Base-by-base conservation (phyloP, 306 rosid genomes). In the Casuarina glauca region DNA sequence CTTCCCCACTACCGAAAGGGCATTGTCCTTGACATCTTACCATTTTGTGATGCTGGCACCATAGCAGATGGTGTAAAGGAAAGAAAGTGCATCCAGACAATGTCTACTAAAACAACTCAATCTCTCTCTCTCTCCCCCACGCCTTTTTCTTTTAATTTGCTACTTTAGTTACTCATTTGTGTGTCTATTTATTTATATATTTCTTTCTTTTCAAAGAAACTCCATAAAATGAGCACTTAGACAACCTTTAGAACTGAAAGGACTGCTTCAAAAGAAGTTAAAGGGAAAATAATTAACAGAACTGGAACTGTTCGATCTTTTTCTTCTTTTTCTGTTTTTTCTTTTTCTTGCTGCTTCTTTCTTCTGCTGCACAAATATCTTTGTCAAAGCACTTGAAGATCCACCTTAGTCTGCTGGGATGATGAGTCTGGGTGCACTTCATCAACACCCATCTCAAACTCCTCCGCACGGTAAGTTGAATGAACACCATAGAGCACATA, bases 401-500 rank as follows among this genome's bases (percentile, higher is more conserved):
- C 94, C 8, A 81, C 77, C 91, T 94, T 94, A 1, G 74, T 72
- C 83, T 81, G 96, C 49, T 86, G 88, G 68, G 64, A 72, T 13
- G 85, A 52, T n/a, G 80, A 77, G 80, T 70, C 76, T 52, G 84
- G 73, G 77, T 87, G 79, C 57, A 79, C 83, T 76, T 86, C 79
- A 80, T 74, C 69, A 17, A 77, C 76, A 70, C 61, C 77, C 80
- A 69, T 61, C 79, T 79, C 91, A 84, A 67, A 84, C 82, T 89
- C 93, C 84, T 95, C 97, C 0, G 93, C 97, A 81, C 78, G 85
- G 63, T 88, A 92, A 63, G 97, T 95, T n/a, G 88, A 82, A 78
- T 95, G 98, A 82, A 95, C 98, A 7, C 98, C 97, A 76, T 95
- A 95, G 36, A 92, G 78, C 68, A 92, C 82, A 85, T 94, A 94